Conservation (phyloP, 352 stramenopile species). For the Pythium oligandrum region DNA sequence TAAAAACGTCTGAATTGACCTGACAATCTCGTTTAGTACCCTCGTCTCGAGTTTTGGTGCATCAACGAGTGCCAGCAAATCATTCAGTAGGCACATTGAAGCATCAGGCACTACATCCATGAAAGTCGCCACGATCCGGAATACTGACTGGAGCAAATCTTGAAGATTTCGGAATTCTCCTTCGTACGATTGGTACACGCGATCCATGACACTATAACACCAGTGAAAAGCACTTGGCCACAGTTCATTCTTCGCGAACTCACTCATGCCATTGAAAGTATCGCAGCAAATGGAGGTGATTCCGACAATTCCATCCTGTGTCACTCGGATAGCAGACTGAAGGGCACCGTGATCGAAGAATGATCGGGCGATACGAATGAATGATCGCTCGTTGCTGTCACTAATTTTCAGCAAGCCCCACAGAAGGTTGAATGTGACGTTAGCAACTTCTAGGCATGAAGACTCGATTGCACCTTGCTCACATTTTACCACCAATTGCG, state of each 20-base stretch:
- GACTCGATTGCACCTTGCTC: background rate
- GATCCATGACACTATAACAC: background rate
- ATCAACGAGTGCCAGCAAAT: conserved; percentile 1
- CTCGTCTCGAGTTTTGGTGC: background rate
- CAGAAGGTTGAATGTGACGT: background rate
- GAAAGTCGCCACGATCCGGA: background rate
- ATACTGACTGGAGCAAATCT: conserved; percentile 1
- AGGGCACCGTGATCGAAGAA: conserved; percentile 2
- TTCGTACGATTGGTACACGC: no score
- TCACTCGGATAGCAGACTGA: conserved; percentile 4
- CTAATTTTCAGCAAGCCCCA: background rate
- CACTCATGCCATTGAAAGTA: conserved; percentile 2
- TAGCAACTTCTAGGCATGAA: background rate
- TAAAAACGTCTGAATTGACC: background rate
- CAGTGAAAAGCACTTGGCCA: conserved; percentile 11
- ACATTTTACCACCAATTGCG: background rate
- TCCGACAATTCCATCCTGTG: conserved; percentile 6
- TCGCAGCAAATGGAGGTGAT: background rate
- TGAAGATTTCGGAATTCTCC: background rate
- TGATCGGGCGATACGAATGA: conserved; percentile 4
- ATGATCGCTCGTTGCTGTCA: background rate
- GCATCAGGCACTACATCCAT: background rate
- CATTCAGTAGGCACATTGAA: background rate
- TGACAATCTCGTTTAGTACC: conserved; percentile 1
- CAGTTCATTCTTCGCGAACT: conserved; percentile 9